These are phyloP conservation scores for Circinella umbellata DNA, from an alignment of 371 early-diverging fungal species.

Conservation along the genomic window DNA sequence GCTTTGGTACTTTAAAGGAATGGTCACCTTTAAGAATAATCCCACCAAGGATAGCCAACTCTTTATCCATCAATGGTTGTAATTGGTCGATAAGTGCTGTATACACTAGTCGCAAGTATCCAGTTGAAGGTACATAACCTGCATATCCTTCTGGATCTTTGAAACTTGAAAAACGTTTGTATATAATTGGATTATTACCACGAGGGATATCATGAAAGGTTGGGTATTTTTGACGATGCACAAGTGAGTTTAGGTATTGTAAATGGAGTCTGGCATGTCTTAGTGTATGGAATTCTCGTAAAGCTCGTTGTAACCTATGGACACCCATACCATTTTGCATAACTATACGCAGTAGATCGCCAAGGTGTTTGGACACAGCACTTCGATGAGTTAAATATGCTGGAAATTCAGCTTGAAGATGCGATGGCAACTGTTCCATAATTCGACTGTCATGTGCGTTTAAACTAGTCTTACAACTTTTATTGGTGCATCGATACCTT, in stretches of 20 bases:
- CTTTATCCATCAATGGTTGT: slow-evolving; percentile 3
- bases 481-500: slow-evolving; percentile 7
- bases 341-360: slow-evolving; percentile 16
- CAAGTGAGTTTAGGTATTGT: slow-evolving; percentile 11
- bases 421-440: slow-evolving; percentile 16
- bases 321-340: slow-evolving; percentile 21
- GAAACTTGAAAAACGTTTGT: slow-evolving; percentile 8
- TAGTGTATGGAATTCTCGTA: slow-evolving; percentile 22
- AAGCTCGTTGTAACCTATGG: slow-evolving; percentile 14
- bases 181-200: background rate
- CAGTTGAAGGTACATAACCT: slow-evolving; percentile 9
- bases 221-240: background rate
- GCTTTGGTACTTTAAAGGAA: background rate
- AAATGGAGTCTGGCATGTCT: slow-evolving; percentile 15
- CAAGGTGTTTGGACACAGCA: slow-evolving; percentile 22
- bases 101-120: slow-evolving; percentile 9
- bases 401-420: slow-evolving; percentile 25
- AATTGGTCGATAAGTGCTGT: background rate
- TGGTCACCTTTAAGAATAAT: slow-evolving; percentile 2
- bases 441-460: slow-evolving; percentile 10
- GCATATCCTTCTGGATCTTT: slow-evolving; percentile 9
- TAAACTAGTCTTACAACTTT: slow-evolving; percentile 2
- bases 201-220: background rate
- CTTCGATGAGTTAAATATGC: slow-evolving; percentile 24
- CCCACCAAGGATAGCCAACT: background rate